phyloP scores from a whole-genome alignment of 305 asterid species.

The Rubia occidens region DNA sequence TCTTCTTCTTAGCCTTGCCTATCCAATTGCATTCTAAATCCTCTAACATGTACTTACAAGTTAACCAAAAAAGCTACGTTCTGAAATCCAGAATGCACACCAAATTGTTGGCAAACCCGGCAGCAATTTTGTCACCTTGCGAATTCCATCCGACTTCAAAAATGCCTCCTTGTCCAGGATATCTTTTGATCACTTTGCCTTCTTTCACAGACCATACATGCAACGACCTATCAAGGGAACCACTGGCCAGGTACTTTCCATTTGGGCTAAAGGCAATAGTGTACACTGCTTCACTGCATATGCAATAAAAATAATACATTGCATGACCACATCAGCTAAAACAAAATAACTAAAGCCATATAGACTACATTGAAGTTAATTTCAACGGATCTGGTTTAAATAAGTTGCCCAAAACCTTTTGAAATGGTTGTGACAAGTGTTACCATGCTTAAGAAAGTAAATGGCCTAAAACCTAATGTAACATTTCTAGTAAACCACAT shows the following conservation, averaged over 20 bases:
- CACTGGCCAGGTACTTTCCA: slow-evolving; percentile 29
- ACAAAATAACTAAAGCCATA: background rate
- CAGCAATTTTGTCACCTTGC: slow-evolving; percentile 27
- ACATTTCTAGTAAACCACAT: background rate
- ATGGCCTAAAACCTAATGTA: background rate
- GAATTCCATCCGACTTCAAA: slow-evolving; percentile 29
- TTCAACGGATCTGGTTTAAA: background rate
- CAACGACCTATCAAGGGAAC: slow-evolving; percentile 22
- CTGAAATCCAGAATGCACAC: slow-evolving; percentile 28
- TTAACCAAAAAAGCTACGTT: slow-evolving; percentile 10
- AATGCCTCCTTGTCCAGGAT: slow-evolving; percentile 24
- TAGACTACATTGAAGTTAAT: background rate
- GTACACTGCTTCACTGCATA: slow-evolving; percentile 26
- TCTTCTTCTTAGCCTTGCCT: background rate
- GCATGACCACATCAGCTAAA: background rate
- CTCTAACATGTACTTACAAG: background rate
- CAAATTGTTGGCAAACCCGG: slow-evolving; percentile 18
- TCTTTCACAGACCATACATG: slow-evolving; percentile 31
- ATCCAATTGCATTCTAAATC: background rate
- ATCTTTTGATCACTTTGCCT: slow-evolving; percentile 20
- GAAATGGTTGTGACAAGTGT: too few species aligned
- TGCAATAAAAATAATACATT: background rate
- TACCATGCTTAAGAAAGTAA: background rate
- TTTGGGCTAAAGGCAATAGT: slow-evolving; percentile 30
- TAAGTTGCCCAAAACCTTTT: background rate